Evolutionary conservation across 495 filamentous ascomycete species (phyloP).

Genomic region (Penicillium silybi): DNA sequence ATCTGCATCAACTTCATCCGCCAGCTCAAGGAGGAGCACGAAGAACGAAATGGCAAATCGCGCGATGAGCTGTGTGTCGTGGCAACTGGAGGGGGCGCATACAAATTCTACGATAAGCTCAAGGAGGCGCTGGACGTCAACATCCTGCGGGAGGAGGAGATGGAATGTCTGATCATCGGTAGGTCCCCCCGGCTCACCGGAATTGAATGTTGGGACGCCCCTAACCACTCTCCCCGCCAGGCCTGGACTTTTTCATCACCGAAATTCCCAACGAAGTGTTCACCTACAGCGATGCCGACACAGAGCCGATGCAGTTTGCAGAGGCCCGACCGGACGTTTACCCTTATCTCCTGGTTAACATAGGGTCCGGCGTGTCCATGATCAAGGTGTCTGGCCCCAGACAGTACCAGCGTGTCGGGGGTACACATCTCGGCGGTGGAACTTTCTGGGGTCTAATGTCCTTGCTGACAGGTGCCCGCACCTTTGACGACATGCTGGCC

Average conservation of each 20-base stretch:
- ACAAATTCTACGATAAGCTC: constrained; percentile 91
- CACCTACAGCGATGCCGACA: constrained; percentile 84
- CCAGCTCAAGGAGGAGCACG: constrained; percentile 73
- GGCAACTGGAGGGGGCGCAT: constrained; percentile 92
- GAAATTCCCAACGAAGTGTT: constrained; percentile 97
- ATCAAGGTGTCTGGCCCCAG: constrained; percentile 91
- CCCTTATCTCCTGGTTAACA: constrained; percentile 96
- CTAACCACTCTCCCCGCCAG: constrained; percentile 32
- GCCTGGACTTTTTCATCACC: constrained; percentile 97
- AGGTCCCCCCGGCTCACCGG: constrained; percentile 3
- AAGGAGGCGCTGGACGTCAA: constrained; percentile 76
- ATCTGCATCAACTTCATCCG: constrained; percentile 88
- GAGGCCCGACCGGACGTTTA: constrained; percentile 73
- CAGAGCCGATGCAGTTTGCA: constrained; percentile 80
- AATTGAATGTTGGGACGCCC: not conserved
- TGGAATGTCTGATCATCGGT: constrained; percentile 98
- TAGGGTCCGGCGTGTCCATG: constrained; percentile 98
- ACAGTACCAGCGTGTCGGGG: constrained; percentile 83
- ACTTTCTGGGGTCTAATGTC: constrained; percentile 94
- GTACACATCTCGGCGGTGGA: constrained; percentile 90
- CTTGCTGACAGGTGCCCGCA: constrained; percentile 81
- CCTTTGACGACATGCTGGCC: constrained; percentile 92
- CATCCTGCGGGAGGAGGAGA: constrained; percentile 91
- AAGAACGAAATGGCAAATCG: constrained; percentile 62
- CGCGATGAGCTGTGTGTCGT: constrained; percentile 75